phyloP scores from a whole-genome alignment of 768 basidiomycete genomes.

The Podaxis carcinomalis region DNA sequence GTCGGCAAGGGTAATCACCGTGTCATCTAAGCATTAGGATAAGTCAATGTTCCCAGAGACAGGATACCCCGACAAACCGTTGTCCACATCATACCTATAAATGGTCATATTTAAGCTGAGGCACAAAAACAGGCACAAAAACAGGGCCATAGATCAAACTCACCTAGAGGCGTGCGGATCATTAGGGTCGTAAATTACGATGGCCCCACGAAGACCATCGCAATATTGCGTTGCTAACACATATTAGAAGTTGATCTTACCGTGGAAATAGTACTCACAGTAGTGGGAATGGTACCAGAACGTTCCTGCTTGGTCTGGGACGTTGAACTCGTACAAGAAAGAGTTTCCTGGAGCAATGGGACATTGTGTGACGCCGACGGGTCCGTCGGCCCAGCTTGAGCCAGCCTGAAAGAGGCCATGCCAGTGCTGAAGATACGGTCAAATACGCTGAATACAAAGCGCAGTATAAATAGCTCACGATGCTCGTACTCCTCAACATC shows the following conservation, averaged over 20 bases:
- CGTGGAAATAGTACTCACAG: slow-evolving; percentile 17
- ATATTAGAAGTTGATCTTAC: slow-evolving; percentile 19
- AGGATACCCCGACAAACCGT: slow-evolving; percentile 27
- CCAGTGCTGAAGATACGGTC: slow-evolving; percentile 33
- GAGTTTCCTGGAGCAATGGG: slow-evolving; percentile 35
- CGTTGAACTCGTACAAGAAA: slow-evolving; percentile 35
- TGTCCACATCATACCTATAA: slow-evolving; percentile 32
- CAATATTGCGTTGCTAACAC: slow-evolving; percentile 45
- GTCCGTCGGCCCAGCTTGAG: slow-evolving; percentile 37
- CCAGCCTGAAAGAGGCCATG: slow-evolving; percentile 36
- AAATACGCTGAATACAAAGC: not conserved
- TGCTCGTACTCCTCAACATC: slow-evolving; percentile 46
- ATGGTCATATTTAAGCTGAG: not conserved
- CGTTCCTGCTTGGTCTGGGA: slow-evolving; percentile 33
- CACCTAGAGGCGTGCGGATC: slow-evolving; percentile 28
- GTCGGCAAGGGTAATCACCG: slow-evolving; percentile 44
- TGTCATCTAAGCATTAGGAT: slow-evolving; percentile 24
- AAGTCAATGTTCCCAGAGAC: not conserved
- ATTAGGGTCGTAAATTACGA: slow-evolving; percentile 39
- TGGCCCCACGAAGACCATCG: slow-evolving; percentile 46
- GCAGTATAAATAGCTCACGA: slow-evolving; percentile 29
- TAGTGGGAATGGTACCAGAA: slow-evolving; percentile 40
- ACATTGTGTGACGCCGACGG: slow-evolving; percentile 35
- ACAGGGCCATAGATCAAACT: not conserved
- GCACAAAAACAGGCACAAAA: not conserved